phyloP scores from a whole-genome alignment of 1,139 yeast genomes.

The Candida tetrigidarum region DNA sequence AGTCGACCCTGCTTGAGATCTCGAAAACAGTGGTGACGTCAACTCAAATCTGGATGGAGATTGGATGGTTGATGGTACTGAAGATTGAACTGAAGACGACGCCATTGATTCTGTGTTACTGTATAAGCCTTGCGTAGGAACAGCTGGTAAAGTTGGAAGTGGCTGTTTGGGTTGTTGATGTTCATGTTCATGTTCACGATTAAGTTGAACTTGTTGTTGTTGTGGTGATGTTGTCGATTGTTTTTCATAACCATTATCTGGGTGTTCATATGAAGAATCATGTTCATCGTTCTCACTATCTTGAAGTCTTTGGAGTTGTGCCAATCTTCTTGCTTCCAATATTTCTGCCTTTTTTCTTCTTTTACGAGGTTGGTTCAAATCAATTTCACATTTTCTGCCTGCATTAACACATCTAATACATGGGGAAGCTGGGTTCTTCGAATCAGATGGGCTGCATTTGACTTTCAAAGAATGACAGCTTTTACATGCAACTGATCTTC shows the following conservation, averaged over 20 bases:
- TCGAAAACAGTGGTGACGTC: neutral
- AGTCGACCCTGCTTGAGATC: slow-evolving; percentile 9
- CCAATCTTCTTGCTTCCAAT: slow-evolving; percentile 21
- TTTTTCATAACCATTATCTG: no score
- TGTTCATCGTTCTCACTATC: slow-evolving; percentile 1
- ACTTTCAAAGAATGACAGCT: slow-evolving; percentile 83
- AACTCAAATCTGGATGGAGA: slow-evolving; percentile 6
- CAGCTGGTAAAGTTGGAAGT: neutral
- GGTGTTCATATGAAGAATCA: neutral
- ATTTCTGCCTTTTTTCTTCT: slow-evolving; percentile 45
- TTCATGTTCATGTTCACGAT: neutral
- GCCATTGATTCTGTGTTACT: neutral
- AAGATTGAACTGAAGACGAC: neutral
- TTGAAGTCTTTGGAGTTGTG: slow-evolving; percentile 10
- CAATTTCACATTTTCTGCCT: slow-evolving; percentile 67
- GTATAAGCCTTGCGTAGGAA: neutral
- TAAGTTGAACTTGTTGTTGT: neutral
- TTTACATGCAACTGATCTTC: slow-evolving; percentile 66
- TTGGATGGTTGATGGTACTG: neutral
- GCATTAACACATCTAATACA: slow-evolving; percentile 77
- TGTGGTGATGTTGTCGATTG: slow-evolving; percentile 2
- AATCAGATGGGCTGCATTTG: slow-evolving; percentile 76
- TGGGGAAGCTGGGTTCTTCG: slow-evolving; percentile 59
- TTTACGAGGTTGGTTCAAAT: slow-evolving; percentile 61
- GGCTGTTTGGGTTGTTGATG: neutral